Evolutionary conservation across 768 basidiomycete species (phyloP).

Genomic region (Pseudohyphozyma bogoriensis): DNA sequence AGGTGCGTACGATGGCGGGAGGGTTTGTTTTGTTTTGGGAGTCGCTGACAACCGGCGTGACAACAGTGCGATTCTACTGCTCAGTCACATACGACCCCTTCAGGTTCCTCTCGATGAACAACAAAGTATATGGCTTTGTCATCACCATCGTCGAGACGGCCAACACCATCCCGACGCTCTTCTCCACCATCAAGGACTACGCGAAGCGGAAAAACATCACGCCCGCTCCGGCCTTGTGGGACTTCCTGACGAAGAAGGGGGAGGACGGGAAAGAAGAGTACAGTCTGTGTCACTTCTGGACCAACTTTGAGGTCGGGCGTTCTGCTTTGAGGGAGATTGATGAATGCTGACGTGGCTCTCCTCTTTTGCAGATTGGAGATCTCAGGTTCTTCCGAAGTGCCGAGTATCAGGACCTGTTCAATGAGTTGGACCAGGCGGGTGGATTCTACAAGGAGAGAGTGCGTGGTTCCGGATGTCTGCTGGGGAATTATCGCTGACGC

Average conservation of each 20-base stretch:
- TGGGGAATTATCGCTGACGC: background rate
- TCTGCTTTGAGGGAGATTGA: no score
- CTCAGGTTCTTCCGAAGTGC: conserved; percentile 78
- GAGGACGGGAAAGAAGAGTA: background rate
- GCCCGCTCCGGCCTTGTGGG: background rate
- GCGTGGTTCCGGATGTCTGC: background rate
- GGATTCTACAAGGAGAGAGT: conserved; percentile 62
- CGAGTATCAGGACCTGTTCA: conserved; percentile 69
- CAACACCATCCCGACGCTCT: conserved; percentile 19
- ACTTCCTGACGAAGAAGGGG: conserved; percentile 3
- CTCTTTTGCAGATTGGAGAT: conserved; percentile 79
- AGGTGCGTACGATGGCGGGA: background rate
- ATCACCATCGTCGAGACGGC: conserved; percentile 19
- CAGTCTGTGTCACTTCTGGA: conserved; percentile 13
- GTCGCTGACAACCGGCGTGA: background rate
- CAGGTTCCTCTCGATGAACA: conserved; percentile 13
- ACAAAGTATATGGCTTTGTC: conserved; percentile 22
- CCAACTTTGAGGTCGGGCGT: conserved; percentile 13
- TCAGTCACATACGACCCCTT: conserved; percentile 22
- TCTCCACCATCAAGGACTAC: background rate
- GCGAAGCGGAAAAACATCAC: background rate
- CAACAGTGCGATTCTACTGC: conserved; percentile 17
- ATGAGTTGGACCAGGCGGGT: conserved; percentile 64
- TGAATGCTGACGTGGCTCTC: conserved; percentile 31
- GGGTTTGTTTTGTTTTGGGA: no score